Evolutionary conservation across 495 filamentous ascomycete species (phyloP), one percentile per base, ranked within the genome.

Genomic region (Wilcoxina mikolae): DNA sequence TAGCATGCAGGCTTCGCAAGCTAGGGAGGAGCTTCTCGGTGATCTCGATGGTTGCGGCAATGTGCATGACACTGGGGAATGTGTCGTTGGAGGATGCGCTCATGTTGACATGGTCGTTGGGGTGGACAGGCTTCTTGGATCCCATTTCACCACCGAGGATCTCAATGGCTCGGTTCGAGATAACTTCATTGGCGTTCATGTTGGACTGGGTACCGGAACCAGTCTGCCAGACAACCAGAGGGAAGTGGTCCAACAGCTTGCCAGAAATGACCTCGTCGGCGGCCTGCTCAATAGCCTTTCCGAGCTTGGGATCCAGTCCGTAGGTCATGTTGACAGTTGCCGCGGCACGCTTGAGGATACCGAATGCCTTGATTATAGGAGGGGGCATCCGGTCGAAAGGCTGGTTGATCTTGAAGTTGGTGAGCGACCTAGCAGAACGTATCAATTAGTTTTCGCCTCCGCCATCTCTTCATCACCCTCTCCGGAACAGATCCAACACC

Each of bases 171-270:
- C 91, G 87, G 78, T 98, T 98, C 56, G 90, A 95, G 72, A 98
- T 98, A 69, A 98, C 91, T 73, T 98, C 91, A 72, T 98, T 98
- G 68, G 91, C 89, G 76, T 98, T 98, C 91, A 98, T 98, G 79
- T 98, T 98, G 67, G 88, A 94, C 74, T 98, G 91, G 24, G 91
- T 98, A 64, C 91, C 91, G 17, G 93, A 96, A 54, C 91, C 91
- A 33, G 91, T 98, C 72, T 98, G 91, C 91, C 91, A 98, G 65
- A 98, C 90, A 51, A 96, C 91, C 47, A 98, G 83, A 53, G 89
- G 91, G 74, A 98, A 98, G 78, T 98, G 91, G 71, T 95, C 88
- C 66, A 94, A 70, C 58, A 96, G 82, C 77, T 95, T 94, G 63
- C 90, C 80, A 59, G 83, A 82, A 42, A 89, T 88, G 35, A 98